Evolutionary conservation across 139 green algal species (phyloP).

Genomic region (Chlorella sp.): DNA sequence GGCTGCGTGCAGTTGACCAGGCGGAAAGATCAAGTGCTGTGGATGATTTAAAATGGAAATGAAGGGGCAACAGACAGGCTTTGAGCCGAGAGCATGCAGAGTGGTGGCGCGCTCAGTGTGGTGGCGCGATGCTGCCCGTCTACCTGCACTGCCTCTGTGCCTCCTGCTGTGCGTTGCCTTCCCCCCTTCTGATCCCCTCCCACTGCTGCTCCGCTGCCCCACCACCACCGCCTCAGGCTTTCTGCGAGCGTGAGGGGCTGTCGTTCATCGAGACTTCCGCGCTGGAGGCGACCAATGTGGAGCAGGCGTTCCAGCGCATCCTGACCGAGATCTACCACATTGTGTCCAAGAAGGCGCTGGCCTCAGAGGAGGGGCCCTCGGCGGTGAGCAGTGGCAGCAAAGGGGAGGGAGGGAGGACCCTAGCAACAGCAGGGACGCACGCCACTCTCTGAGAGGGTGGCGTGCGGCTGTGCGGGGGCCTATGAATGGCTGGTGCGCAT

Average conservation of each 20-base stretch:
- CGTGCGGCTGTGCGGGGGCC: too few relatives aligned
- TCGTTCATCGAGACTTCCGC: conserved; percentile 99
- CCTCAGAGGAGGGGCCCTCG: conserved; percentile 42
- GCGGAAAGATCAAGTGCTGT: too few relatives aligned
- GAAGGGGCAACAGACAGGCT: too few relatives aligned
- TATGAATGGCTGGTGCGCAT: background rate
- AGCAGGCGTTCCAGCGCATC: conserved; percentile 96
- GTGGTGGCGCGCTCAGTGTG: too few relatives aligned
- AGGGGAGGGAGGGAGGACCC: background rate
- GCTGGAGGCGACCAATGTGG: conserved; percentile 98
- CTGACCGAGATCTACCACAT: conserved; percentile 99
- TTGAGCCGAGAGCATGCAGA: background rate
- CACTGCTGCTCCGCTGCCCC: background rate
- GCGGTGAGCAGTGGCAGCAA: conserved; percentile 3
- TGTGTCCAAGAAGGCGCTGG: conserved; percentile 92
- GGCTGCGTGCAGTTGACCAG: too few relatives aligned
- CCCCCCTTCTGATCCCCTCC: background rate
- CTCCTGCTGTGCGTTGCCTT: background rate
- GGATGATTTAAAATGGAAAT: too few relatives aligned
- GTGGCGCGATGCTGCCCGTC: background rate
- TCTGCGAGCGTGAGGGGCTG: conserved; percentile 92
- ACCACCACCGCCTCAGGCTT: conserved; percentile 51
- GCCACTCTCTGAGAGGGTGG: background rate
- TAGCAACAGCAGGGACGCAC: background rate
- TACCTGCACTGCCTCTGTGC: background rate